Base-by-base conservation (phyloP, 257 asterid species). In the Forsythia viridissima region DNA sequence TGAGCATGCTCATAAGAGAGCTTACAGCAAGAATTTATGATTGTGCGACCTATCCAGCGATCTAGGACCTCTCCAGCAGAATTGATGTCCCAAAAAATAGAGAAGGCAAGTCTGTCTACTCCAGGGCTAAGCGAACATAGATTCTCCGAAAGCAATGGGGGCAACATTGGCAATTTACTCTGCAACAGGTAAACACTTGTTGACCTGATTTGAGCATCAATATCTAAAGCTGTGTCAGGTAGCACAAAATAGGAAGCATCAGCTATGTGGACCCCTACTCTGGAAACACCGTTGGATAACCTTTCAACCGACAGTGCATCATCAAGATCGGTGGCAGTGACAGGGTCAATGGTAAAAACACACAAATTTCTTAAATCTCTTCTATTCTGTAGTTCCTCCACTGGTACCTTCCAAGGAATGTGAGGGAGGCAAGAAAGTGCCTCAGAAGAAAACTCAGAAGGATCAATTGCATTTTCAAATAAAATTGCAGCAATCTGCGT, bases 1-100 rank as follows among this genome's bases (percentile, higher is more conserved):
- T 94, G 92, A 75, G 99, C 97, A 77, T 90, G 94, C 81, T 90
- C 98, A 21, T 94, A 91, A 5, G 99, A 93, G 81, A 94, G 98
- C 88, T 93, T 93, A 88, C 91, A 84, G 80, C 98, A 94, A 38
- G 99, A 91, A 63, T 46, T 80, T 69, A 94, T 87, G 40, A 93
- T 44, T 40, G 97, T 93, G 42, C 97, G 97, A 36, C 95, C 93
- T 1, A 93, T 88, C 99, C 98, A 93, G 72, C 86, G 97, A 73
- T 88, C 89, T 24, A 90, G 80, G 79, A 91, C 86, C 88, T 85
- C 94, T 68, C 99, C 99, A 20, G 79, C 72, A 57, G 84, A 66
- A 89, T 87, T 86, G 40, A 93, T 91, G 83, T 89, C 91, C 98
- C 97, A 94, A 61, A 91, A 84, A 24, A 93, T 91, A 73, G 99